Conservation (phyloP, 2,329 filamentous ascomycete species). For the Ophiosphaerella herpotricha region DNA sequence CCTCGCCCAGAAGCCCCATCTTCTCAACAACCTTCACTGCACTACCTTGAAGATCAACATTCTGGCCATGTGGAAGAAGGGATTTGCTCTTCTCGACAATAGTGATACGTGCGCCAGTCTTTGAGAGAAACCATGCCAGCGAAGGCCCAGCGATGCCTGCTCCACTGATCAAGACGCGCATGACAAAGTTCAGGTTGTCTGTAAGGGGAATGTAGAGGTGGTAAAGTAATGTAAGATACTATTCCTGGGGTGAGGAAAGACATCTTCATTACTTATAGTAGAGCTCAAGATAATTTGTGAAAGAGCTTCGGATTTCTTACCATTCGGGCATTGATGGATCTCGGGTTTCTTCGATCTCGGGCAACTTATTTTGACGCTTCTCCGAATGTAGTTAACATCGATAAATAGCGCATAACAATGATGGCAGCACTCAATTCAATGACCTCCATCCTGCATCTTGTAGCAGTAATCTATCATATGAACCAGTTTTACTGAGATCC, state of each 20-base stretch:
- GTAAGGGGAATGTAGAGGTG: too few relatives aligned
- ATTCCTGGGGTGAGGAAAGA: too few relatives aligned
- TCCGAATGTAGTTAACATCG: background rate
- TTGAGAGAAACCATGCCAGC: conserved; percentile 39
- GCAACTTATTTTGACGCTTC: background rate
- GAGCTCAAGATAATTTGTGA: too few relatives aligned
- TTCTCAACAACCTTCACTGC: too few relatives aligned
- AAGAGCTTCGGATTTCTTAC: background rate
- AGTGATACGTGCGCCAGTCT: conserved; percentile 25
- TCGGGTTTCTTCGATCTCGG: background rate
- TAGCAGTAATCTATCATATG: too few relatives aligned
- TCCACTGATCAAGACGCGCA: conserved; percentile 42
- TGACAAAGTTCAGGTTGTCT: background rate
- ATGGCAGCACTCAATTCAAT: background rate
- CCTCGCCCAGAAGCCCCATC: too few relatives aligned
- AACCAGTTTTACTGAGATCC: too few relatives aligned
- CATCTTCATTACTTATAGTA: too few relatives aligned
- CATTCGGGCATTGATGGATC: too few relatives aligned
- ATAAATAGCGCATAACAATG: background rate
- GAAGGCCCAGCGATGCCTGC: conserved; percentile 46
- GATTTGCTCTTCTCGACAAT: conserved; percentile 49
- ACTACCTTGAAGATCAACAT: conserved; percentile 50
- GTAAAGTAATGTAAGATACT: too few relatives aligned
- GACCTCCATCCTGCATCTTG: too few relatives aligned
- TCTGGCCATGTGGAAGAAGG: conserved; percentile 48